Evolutionary conservation across 148 eudicot species (phyloP).

Genomic region (Fallopia convolvulus): DNA sequence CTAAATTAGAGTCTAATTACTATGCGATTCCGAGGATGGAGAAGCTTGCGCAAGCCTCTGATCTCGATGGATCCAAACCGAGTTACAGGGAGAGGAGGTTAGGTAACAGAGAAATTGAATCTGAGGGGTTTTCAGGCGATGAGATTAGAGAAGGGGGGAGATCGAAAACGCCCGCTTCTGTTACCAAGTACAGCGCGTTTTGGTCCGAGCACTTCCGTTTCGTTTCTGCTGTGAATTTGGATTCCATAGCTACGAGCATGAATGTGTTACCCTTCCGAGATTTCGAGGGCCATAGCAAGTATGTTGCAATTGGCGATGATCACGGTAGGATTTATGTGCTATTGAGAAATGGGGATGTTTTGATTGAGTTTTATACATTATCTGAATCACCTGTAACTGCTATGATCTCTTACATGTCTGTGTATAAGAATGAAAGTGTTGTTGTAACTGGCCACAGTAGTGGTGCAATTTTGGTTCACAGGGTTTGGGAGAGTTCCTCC

Average conservation of each 20-base stretch:
- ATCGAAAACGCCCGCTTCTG: slow-evolving; percentile 21
- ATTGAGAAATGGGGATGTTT: slow-evolving; percentile 57
- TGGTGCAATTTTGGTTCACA: slow-evolving; percentile 62
- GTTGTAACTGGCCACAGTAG: slow-evolving; percentile 74
- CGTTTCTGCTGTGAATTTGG: slow-evolving; percentile 70
- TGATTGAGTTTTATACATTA: slow-evolving; percentile 42
- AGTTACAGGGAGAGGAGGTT: neutral
- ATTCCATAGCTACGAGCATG: slow-evolving; percentile 51
- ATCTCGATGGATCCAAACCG: neutral
- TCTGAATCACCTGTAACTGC: slow-evolving; percentile 50
- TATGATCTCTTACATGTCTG: slow-evolving; percentile 61
- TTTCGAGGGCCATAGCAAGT: slow-evolving; percentile 71
- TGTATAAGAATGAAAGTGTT: slow-evolving; percentile 67
- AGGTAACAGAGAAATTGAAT: slow-evolving; percentile 8
- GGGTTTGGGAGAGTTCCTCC: slow-evolving; percentile 52
- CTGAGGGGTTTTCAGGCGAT: slow-evolving; percentile 15
- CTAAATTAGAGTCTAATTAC: slow-evolving; percentile 58
- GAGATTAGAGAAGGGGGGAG: slow-evolving; percentile 17
- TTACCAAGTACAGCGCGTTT: slow-evolving; percentile 60
- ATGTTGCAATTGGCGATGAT: slow-evolving; percentile 75
- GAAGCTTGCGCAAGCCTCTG: slow-evolving; percentile 13
- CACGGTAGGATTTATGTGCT: slow-evolving; percentile 62
- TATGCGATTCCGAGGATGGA: slow-evolving; percentile 11
- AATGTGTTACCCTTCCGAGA: slow-evolving; percentile 67
- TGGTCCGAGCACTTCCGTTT: slow-evolving; percentile 91